phyloP scores from a whole-genome alignment of 495 filamentous ascomycete genomes.

The Penicillium angulare region DNA sequence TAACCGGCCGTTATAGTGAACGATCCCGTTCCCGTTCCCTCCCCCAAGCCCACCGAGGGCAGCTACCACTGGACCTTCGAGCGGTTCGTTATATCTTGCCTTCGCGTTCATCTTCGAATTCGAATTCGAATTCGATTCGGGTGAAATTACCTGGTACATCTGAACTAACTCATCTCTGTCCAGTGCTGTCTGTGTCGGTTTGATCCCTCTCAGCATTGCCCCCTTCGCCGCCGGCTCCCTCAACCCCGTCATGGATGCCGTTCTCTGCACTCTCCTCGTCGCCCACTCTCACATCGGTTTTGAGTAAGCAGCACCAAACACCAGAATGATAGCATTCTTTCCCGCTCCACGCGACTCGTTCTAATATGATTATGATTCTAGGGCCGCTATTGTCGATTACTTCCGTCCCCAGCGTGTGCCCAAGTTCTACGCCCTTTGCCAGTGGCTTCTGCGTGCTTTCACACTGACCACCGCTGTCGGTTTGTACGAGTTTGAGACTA shows the following conservation, averaged over 20 bases:
- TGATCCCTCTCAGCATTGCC: conserved; percentile 83
- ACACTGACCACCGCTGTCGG: conserved; percentile 82
- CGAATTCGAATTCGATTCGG: too few relatives aligned
- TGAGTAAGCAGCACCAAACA: conserved; percentile 56
- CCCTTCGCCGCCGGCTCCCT: conserved; percentile 90
- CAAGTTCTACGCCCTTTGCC: conserved; percentile 57
- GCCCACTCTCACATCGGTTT: conserved; percentile 96
- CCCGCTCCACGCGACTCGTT: conserved; percentile 88
- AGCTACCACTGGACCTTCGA: conserved; percentile 99
- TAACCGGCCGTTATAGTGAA: conserved; percentile 59
- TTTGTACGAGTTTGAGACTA: conserved; percentile 99
- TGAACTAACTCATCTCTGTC: not conserved
- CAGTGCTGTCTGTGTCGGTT: conserved; percentile 67
- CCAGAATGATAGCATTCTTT: conserved; percentile 43
- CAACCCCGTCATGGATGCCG: conserved; percentile 83
- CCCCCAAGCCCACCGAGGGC: conserved; percentile 70
- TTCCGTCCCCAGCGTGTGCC: conserved; percentile 71
- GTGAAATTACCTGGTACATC: too few relatives aligned
- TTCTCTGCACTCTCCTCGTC: conserved; percentile 78
- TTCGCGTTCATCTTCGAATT: too few relatives aligned
- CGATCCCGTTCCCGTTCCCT: conserved; percentile 76
- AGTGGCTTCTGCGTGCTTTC: conserved; percentile 75
- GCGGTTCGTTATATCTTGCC: conserved; percentile 55
- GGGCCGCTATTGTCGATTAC: conserved; percentile 85
- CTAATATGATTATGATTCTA: conserved; percentile 24